A percentile compares a stretch with the other conserved stretches of the same genome.
These are phyloP conservation scores for Sarcodon sp. DNA, from an alignment of 768 basidiomycete species.

Conservation along the genomic window DNA sequence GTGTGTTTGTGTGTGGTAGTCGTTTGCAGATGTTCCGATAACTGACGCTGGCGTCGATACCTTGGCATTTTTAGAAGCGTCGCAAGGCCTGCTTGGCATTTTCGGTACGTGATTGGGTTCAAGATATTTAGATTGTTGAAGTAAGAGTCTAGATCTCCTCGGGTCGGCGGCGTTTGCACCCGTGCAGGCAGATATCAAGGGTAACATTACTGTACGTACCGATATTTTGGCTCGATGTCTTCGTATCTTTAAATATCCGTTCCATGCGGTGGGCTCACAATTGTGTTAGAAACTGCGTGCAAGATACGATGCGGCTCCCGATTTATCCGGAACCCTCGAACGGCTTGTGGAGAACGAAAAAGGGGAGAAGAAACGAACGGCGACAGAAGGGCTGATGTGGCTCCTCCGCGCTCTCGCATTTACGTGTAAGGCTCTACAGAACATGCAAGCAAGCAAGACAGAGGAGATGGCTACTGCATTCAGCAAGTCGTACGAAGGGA, in stretches of 20 bases:
- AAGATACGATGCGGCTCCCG: conserved; percentile 58
- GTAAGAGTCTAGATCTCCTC: conserved; percentile 49
- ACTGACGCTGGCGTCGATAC: conserved; percentile 87
- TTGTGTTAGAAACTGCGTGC: conserved; percentile 76
- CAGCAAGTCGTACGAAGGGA: conserved; percentile 65
- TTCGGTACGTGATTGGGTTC: conserved; percentile 51
- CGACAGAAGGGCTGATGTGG: conserved; percentile 92
- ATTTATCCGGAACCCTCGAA: conserved; percentile 68
- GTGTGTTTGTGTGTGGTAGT: conserved; percentile 30
- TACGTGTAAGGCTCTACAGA: conserved; percentile 71
- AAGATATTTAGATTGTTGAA: not conserved
- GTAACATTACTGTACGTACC: conserved; percentile 73
- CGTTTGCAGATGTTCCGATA: conserved; percentile 84
- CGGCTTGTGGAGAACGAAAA: conserved; percentile 75
- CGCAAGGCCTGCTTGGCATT: conserved; percentile 76
- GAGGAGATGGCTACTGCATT: conserved; percentile 65
- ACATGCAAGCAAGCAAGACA: conserved; percentile 49
- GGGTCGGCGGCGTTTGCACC: conserved; percentile 73
- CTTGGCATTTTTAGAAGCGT: conserved; percentile 73
- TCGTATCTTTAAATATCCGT: not conserved
- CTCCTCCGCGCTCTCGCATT: conserved; percentile 84
- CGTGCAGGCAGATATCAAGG: conserved; percentile 79
- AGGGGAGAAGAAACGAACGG: conserved; percentile 72
- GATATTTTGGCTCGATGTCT: not conserved
- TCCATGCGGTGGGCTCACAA: not conserved